Percentiles rank a stretch among this genome's conserved stretches.
Conservation (phyloP, 441 rosid genomes). For the Erysimum cheiri region DNA sequence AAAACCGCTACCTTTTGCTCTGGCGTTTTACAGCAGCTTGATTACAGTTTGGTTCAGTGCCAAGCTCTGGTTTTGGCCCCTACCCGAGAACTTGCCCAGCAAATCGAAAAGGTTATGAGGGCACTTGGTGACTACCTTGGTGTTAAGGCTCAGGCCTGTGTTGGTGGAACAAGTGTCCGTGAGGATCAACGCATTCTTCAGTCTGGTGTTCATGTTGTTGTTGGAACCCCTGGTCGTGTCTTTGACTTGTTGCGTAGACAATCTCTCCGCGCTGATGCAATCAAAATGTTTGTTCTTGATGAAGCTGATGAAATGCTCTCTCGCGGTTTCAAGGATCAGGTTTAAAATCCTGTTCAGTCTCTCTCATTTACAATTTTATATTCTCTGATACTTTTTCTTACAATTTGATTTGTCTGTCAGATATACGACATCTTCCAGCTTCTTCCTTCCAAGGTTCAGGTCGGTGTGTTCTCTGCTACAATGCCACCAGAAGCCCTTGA, state of each 20-base stretch:
- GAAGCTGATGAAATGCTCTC: conserved; percentile 57
- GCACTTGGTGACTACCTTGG: conserved; percentile 52
- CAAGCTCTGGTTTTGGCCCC: conserved; percentile 52
- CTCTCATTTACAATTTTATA: background rate
- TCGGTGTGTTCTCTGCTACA: conserved; percentile 51
- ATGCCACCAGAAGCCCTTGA: conserved; percentile 56
- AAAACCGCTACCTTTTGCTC: conserved; percentile 53
- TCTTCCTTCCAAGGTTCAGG: conserved; percentile 47
- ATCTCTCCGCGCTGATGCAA: conserved; percentile 53
- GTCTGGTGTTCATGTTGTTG: conserved; percentile 50
- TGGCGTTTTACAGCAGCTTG: conserved; percentile 52
- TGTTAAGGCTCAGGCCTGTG: conserved; percentile 55
- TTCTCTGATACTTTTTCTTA: conserved; percentile 14
- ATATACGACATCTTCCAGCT: conserved; percentile 52
- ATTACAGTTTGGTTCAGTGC: conserved; percentile 43
- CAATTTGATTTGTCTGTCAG: conserved; percentile 24
- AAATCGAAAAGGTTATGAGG: conserved; percentile 52
- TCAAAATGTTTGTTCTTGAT: conserved; percentile 54
- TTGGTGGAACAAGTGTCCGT: conserved; percentile 56
- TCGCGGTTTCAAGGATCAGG: conserved; percentile 54
- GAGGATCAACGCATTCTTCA: conserved; percentile 51
- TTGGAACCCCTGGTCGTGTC: conserved; percentile 55
- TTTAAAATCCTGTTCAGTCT: conserved; percentile 38
- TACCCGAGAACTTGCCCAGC: conserved; percentile 52
- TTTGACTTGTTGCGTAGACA: conserved; percentile 50